Conservation (phyloP, 164 flowering plant genomes). For the Litsea cubeba region DNA sequence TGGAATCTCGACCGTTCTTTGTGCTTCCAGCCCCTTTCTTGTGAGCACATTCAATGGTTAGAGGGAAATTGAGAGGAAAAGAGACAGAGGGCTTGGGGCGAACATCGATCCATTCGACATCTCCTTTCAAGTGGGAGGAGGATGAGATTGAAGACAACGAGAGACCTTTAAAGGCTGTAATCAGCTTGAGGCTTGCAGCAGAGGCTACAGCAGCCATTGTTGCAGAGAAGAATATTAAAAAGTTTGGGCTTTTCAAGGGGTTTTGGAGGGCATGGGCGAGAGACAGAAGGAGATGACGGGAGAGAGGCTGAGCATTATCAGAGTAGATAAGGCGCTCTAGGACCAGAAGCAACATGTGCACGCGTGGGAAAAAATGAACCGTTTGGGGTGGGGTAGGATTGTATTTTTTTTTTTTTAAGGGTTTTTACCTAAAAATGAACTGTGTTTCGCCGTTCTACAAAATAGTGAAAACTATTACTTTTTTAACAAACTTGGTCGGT, state of each 20-base stretch:
- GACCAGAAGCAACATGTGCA: too few species aligned
- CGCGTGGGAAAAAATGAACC: too few species aligned
- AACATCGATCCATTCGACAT: constrained; percentile 22
- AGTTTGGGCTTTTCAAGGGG: too few species aligned
- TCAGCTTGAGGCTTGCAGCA: constrained; percentile 36
- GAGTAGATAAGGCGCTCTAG: too few species aligned
- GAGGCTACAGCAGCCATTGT: constrained; percentile 40
- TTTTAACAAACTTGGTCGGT: too few species aligned
- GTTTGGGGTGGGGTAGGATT: too few species aligned
- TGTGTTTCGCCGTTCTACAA: too few species aligned
- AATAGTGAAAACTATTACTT: too few species aligned
- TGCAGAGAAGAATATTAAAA: background rate
- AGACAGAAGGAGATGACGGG: background rate
- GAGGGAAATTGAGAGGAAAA: constrained; percentile 35
- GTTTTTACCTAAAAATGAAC: too few species aligned
- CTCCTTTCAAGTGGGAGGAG: constrained; percentile 49
- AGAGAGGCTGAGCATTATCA: background rate
- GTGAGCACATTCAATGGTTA: constrained; percentile 78
- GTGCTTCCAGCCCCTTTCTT: constrained; percentile 98
- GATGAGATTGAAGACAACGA: constrained; percentile 49
- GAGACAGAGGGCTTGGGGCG: constrained; percentile 25
- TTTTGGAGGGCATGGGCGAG: too few species aligned
- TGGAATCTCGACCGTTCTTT: constrained; percentile 90
- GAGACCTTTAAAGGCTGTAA: constrained; percentile 54
- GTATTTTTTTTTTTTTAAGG: too few species aligned